Conservation (phyloP, 148 eudicot species). For the Mesembryanthemum crystallinum region DNA sequence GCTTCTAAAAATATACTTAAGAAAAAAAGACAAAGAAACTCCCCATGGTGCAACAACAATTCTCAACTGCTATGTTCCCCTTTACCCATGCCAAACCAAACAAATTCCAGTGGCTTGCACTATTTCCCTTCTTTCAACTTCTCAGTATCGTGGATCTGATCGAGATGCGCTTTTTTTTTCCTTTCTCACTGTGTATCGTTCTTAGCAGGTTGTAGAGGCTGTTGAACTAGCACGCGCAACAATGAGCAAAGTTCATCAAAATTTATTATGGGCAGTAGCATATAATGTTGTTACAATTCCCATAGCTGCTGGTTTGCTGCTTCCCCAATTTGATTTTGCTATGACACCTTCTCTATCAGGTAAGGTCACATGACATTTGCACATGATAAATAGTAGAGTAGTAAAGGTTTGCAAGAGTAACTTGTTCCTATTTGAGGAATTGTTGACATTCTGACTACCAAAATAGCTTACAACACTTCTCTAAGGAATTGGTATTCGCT, state of each 20-base stretch:
- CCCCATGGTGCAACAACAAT: neutral
- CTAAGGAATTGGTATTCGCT: too few relatives aligned
- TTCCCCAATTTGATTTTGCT: slow-evolving; percentile 91
- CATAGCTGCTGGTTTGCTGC: slow-evolving; percentile 82
- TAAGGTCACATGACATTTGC: slow-evolving; percentile 23
- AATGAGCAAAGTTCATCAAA: slow-evolving; percentile 86
- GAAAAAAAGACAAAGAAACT: neutral
- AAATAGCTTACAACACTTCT: too few relatives aligned
- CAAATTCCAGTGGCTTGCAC: neutral
- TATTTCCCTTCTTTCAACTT: neutral
- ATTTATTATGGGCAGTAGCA: slow-evolving; percentile 88
- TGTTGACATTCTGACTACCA: too few relatives aligned
- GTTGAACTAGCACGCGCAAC: slow-evolving; percentile 81
- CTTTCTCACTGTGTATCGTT: slow-evolving; percentile 5
- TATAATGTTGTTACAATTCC: slow-evolving; percentile 82
- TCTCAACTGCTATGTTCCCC: neutral
- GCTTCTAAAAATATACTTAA: neutral
- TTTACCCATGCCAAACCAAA: neutral
- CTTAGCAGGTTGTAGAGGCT: slow-evolving; percentile 76
- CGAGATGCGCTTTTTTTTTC: neutral
- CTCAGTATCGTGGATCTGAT: neutral
- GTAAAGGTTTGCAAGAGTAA: neutral
- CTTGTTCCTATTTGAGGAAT: neutral
- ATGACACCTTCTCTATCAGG: slow-evolving; percentile 99
- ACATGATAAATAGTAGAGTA: neutral